Evolutionary conservation across 208 protist species (phyloP).

Genomic region (Novymonas esmeraldas): DNA sequence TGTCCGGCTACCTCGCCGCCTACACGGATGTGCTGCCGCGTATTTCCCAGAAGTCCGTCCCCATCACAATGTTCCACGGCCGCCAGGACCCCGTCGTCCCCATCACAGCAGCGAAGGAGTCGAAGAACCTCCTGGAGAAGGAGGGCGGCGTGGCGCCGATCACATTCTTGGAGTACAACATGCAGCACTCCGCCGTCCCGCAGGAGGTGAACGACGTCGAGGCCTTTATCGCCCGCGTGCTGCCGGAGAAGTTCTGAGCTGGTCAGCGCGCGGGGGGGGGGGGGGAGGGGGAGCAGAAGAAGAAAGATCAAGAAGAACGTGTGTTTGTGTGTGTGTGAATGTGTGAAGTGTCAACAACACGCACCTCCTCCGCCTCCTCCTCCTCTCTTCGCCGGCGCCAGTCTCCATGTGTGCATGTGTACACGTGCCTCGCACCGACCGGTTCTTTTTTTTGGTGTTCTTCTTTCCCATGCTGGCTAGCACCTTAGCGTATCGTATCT

Average conservation of each 20-base stretch:
- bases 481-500: no score
- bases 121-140: constrained; percentile 50
- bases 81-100: constrained; percentile 77
- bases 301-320: neutral
- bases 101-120: constrained; percentile 46
- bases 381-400: no score
- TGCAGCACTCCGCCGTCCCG: constrained; percentile 74
- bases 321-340: neutral
- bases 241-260: constrained; percentile 43
- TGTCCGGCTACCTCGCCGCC: constrained; percentile 84
- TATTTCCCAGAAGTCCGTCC: constrained; percentile 33
- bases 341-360: no score
- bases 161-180: constrained; percentile 75
- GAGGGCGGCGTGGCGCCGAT: constrained; percentile 36
- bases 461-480: no score
- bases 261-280: neutral
- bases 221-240: constrained; percentile 53
- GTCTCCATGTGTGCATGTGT: no score
- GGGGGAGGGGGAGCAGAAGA: neutral
- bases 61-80: constrained; percentile 83
- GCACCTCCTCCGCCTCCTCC: no score
- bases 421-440: no score
- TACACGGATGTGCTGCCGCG: constrained; percentile 50
- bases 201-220: constrained; percentile 79
- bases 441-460: no score